A percentile compares a stretch with the other conserved stretches of the same genome.
These are phyloP conservation scores for Trypanosoma boissoni DNA, from an alignment of 208 protist species.

Conservation along the genomic window DNA sequence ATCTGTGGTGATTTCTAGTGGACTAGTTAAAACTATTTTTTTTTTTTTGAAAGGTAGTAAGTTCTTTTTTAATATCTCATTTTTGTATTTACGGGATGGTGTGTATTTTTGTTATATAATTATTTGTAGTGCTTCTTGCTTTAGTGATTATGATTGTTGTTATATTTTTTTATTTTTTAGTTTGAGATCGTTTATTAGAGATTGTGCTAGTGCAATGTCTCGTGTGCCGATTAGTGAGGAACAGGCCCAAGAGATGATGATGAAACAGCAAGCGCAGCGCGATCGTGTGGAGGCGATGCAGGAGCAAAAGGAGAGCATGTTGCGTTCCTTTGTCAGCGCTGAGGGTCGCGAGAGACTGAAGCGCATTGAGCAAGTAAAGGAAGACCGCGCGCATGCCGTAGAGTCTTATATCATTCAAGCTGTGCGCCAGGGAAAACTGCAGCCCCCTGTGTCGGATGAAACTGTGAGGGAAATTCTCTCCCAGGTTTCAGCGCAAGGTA, in stretches of 20 bases:
- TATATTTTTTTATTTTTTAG: conserved; percentile 16
- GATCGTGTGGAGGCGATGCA: conserved; percentile 64
- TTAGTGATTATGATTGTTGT: conserved; percentile 12
- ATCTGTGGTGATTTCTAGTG: no score
- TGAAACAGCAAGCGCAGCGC: conserved; percentile 85
- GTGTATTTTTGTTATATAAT: no score
- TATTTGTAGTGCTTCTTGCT: neutral
- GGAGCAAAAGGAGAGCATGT: conserved; percentile 88
- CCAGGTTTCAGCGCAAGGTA: conserved; percentile 49
- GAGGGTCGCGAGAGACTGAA: conserved; percentile 89
- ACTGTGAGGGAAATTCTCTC: conserved; percentile 75
- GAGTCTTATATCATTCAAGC: conserved; percentile 89
- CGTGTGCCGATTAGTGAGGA: conserved; percentile 85
- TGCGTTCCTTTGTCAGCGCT: conserved; percentile 79
- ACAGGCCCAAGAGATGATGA: conserved; percentile 88
- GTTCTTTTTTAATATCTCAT: no score
- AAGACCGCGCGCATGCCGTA: conserved; percentile 75
- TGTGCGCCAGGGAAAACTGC: conserved; percentile 82
- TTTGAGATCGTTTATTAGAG: neutral
- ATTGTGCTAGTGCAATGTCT: conserved; percentile 28
- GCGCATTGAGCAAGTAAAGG: conserved; percentile 86
- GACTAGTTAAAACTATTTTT: no score
- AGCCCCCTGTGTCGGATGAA: conserved; percentile 84
- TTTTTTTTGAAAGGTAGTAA: no score
- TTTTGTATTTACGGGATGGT: no score